Evolutionary conservation across 2,329 filamentous ascomycete genomes (phyloP).

Genomic region (Elsinoe necatrix): DNA sequence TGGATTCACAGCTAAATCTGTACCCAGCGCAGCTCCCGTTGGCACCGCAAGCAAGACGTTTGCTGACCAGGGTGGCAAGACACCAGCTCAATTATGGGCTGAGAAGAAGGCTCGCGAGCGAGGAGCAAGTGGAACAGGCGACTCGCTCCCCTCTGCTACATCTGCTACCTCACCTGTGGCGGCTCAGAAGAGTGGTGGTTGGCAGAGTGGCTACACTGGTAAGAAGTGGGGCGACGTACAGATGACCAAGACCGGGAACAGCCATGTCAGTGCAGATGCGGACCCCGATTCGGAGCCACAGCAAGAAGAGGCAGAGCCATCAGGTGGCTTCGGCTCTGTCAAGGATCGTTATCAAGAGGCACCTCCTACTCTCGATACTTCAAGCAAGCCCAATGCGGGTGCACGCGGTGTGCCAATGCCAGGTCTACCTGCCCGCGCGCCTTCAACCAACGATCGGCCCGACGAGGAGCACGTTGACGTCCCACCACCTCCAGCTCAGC

Average conservation of each 20-base stretch:
- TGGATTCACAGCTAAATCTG: conserved; percentile 54
- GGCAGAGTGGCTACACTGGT: conserved; percentile 85
- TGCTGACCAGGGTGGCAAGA: conserved; percentile 90
- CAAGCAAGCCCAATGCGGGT: conserved; percentile 58
- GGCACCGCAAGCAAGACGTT: conserved; percentile 85
- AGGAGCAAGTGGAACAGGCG: conserved; percentile 45
- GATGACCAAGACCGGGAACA: conserved; percentile 58
- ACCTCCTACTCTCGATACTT: conserved; percentile 57
- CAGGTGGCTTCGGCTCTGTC: conserved; percentile 62
- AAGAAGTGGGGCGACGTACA: conserved; percentile 86
- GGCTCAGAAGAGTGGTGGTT: conserved; percentile 69
- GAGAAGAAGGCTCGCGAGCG: conserved; percentile 87
- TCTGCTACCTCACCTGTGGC: conserved; percentile 46
- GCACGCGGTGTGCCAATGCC: conserved; percentile 65
- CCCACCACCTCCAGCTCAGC: conserved; percentile 34
- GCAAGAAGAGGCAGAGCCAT: conserved; percentile 43
- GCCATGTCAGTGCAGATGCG: conserved; percentile 50
- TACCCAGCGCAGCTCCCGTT: conserved; percentile 54
- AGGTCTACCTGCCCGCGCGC: conserved; percentile 57
- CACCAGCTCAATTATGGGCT: conserved; percentile 91
- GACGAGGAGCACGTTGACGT: conserved; percentile 44
- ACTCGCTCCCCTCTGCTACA: conserved; percentile 39
- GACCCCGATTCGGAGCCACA: conserved; percentile 57
- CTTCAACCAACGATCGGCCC: conserved; percentile 35
- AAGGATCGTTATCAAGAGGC: conserved; percentile 75